Evolutionary conservation across 331 rosid genomes (phyloP), one percentile per base, ranked within the genome.

Genomic region (Malus hybrid): DNA sequence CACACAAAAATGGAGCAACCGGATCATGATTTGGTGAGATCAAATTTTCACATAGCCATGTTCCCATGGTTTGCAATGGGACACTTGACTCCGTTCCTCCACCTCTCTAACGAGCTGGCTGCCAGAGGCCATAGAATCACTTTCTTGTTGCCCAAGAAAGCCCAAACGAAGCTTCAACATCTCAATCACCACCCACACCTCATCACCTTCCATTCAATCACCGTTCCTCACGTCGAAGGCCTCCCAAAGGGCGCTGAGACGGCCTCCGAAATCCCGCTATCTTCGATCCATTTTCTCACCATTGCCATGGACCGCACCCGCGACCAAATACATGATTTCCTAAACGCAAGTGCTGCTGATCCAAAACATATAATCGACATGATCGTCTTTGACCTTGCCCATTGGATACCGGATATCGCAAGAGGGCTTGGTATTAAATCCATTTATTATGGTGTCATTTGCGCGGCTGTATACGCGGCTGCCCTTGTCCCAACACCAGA

Each of bases 21-120:
- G 5, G 20, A 53, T 53, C 24, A 7, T 10, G 46, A 39, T 1
- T 44, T 53, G 22, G 1, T 19, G 30, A 34, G 58, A 6, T 24
- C 66, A 1, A 26, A 13, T 12, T 66, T 80, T 39, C 87, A 87
- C 63, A 48, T 80, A 2, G 69, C 57, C 0, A 84, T 87, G 88
- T 48, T 80, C 28, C 88, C 88, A 75, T 87, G 88, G 87, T 60
- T 84, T 3, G 91, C 91, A 9, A 63, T 63, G 0, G 87, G 87
- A 7, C 91, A 87, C 62, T 80, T 87, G 79, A 87, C 84, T 4
- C 88, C 88, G 4, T 82, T 62, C 55, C 79, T 87, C 34, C 84
- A 87, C 28, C 80, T 87, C 16, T 46, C 87, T 0, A 84, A 84
- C 73, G 80, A 84, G 72, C 69, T 87, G 11, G 91, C 88, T 12